Base-by-base conservation (phyloP, 495 filamentous ascomycete species). In the Xylaria castorea region DNA sequence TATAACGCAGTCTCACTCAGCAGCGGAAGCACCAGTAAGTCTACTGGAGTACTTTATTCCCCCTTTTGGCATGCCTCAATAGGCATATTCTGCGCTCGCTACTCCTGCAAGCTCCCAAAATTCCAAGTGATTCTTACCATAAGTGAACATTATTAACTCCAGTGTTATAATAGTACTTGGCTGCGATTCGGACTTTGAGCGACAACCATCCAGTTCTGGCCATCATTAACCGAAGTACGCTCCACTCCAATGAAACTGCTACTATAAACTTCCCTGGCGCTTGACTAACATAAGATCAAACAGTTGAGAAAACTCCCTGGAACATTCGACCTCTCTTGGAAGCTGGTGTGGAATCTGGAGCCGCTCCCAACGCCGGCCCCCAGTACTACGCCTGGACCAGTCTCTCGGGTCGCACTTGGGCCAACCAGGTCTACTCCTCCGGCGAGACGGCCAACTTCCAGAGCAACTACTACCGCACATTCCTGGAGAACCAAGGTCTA, bases 161-260 rank as follows among this genome's bases (percentile, higher is more conserved):
- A n/a, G n/a, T n/a, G n/a, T n/a, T n/a, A n/a, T n/a, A n/a, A n/a
- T n/a, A n/a, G 38, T 77, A 80, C 66, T 50, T 77, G 65, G 80
- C 82, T 34, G 82, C 82, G 8, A 65, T 81, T 16, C 53, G 79
- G 22, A 81, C 81, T 25, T 62, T 84, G 66, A 82, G 80, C 62
- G 65, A 73, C 36, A 51, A 74, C 18, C 81, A 79, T 18, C 67
- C 67, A 25, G 69, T 83, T 16, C 64, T 75, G 40, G 80, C 64
- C 14, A 60, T 81, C 14, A 62, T 83, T n/a, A 74, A 81, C 71
- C 66, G 79, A 57, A 60, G 79, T 79, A 76, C 60, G 75, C 61
- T 57, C 51, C 51, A 14, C 6, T 58, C 46, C 38, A 12, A 48
- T 74, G 63, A 75, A 16, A 75, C 71, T 53, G 53, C 70, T 68